A percentile compares a stretch with the other conserved stretches of the same genome.
Evolutionary conservation across 192 early-diverging fungal genomes (phyloP).

Genomic region (Backusella tuberculispora): DNA sequence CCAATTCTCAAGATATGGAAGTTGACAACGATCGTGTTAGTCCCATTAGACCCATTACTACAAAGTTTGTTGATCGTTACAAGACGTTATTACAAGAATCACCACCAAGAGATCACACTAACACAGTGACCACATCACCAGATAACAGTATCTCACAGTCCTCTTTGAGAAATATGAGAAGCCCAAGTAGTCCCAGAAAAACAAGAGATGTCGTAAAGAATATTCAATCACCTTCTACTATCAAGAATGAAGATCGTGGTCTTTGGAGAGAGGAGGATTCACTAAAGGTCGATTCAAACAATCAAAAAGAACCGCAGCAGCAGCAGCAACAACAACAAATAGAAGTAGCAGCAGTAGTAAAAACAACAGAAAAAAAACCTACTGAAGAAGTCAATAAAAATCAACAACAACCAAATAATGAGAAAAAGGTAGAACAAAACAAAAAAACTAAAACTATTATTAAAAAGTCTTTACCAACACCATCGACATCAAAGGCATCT

Average conservation of each 20-base stretch:
- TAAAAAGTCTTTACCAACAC: too few species aligned
- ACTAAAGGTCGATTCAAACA: not conserved
- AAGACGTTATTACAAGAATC: not conserved
- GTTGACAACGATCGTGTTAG: not conserved
- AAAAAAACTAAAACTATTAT: too few species aligned
- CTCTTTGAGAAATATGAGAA: not conserved
- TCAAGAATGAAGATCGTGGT: conserved; percentile 26
- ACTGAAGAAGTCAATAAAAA: not conserved
- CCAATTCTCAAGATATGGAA: not conserved
- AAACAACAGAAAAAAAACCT: not conserved
- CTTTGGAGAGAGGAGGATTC: not conserved
- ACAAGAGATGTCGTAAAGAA: not conserved
- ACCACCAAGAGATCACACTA: not conserved
- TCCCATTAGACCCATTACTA: not conserved
- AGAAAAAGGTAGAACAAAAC: too few species aligned
- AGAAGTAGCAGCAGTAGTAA: not conserved
- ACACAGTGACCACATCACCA: too few species aligned
- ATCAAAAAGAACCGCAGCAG: not conserved
- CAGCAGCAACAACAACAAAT: not conserved
- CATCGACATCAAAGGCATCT: not conserved
- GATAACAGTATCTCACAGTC: not conserved
- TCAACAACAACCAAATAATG: too few species aligned
- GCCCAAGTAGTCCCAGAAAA: not conserved
- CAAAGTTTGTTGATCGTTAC: not conserved
- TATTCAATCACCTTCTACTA: not conserved